Evolutionary conservation across 352 stramenopile species (phyloP), one percentile per base, ranked within the genome.

Genomic region (Phytophthora citrophthora): DNA sequence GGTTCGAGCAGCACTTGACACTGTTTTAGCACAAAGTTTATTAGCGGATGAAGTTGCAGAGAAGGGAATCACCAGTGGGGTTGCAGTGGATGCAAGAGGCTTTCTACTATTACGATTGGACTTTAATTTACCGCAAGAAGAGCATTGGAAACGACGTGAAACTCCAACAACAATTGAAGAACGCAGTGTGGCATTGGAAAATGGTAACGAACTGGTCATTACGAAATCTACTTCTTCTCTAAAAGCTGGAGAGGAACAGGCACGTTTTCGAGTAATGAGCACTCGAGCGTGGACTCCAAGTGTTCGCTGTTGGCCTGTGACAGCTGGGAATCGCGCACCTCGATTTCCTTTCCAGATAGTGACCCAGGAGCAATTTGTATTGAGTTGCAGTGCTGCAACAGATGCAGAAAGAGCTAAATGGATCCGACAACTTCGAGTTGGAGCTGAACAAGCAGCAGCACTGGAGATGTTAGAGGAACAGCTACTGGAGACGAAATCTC

Each of bases 341-440:
- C 67, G 76, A 18, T 91, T 85, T 32, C 78, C 82, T 3, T 91
- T 91, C 44, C 78, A 91, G 45, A 76, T 91, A n/a, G 43, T 89
- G 31, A 89, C 82, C 5, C 72, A 88, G 16, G 76, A 89, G 27
- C 82, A 89, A 34, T 71, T 90, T 48, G 69, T 89, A 4, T 31
- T 91, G 26, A 88, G 78, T 53, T 89, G 80, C 27, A 81, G 80
- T 18, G 82, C 82, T 3, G 74, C 77, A 15, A 85, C 74, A 0
- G 82, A 91, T 51, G 34, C 83, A 3, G 76, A 89, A 16, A 68
- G 82, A 27, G 82, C 80, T 6, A 81, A 76, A 24, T 91, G 82
- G 82, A 89, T 91, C 45, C 79, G 84, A 16, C 82, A 89, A 23
- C 77, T 89, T 36, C 79, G 82, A 13, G n/a, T 68, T 0, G 78